Evolutionary conservation across 352 stramenopile species (phyloP).

Genomic region (Phytophthora nicotianae): DNA sequence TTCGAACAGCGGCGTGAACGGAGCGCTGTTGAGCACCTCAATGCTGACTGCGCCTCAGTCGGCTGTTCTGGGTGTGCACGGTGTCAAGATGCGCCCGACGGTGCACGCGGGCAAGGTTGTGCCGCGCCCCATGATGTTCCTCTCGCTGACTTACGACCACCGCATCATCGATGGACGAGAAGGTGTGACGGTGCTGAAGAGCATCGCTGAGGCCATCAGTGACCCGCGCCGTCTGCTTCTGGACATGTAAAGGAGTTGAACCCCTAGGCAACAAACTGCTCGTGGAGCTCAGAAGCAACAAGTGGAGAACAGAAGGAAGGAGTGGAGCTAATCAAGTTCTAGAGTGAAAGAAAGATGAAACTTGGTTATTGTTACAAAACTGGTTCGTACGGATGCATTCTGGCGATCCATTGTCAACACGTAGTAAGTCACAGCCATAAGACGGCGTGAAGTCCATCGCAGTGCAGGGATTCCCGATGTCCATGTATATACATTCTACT

Average conservation of each 20-base stretch:
- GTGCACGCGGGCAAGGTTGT: slow-evolving; percentile 95
- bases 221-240: slow-evolving; percentile 94
- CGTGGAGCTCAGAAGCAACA: neutral
- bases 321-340: slow-evolving; percentile 17
- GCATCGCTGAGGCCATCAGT: slow-evolving; percentile 96
- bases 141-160: slow-evolving; percentile 99
- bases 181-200: slow-evolving; percentile 99
- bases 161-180: slow-evolving; percentile 99
- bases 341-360: slow-evolving; percentile 28
- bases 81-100: slow-evolving; percentile 96
- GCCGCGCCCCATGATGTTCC: slow-evolving; percentile 99
- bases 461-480: neutral
- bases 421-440: slow-evolving; percentile 11
- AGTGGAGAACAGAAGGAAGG: slow-evolving; percentile 11
- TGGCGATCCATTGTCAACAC: slow-evolving; percentile 5
- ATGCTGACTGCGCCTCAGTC: slow-evolving; percentile 99
- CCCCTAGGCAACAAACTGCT: neutral
- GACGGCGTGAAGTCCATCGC: slow-evolving; percentile 5
- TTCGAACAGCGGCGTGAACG: slow-evolving; percentile 97
- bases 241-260: slow-evolving; percentile 55
- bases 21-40: slow-evolving; percentile 98
- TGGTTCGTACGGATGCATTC: slow-evolving; percentile 9
- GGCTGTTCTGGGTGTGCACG: slow-evolving; percentile 98
- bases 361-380: slow-evolving; percentile 25
- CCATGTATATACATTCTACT: neutral